Conservation (phyloP, 225 moss, liverwort and hornwort species). For the Polytrichum commune region DNA sequence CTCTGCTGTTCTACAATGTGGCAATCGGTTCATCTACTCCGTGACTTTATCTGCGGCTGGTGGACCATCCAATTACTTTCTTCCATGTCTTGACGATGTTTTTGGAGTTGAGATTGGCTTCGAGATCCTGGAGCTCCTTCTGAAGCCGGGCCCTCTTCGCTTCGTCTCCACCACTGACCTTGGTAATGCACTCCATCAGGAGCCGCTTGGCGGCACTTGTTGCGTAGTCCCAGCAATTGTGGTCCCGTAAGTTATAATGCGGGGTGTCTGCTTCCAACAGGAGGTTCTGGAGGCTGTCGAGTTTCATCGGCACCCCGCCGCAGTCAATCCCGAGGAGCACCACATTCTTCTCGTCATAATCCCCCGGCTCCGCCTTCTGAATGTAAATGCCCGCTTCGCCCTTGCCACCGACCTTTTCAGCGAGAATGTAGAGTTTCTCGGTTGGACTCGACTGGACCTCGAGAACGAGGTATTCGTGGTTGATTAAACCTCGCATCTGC, state of each 20-base stretch:
- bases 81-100: neutral
- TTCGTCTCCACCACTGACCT: neutral
- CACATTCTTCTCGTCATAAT: neutral
- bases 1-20: no score
- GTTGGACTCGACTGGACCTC: neutral
- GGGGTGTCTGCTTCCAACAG: neutral
- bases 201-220: neutral
- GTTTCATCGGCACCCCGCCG: neutral
- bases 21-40: no score
- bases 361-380: neutral
- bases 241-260: conserved; percentile 9
- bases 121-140: neutral
- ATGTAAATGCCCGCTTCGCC: conserved; percentile 1
- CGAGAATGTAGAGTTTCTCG: neutral
- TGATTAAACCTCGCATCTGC: conserved; percentile 2
- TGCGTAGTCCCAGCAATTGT: conserved; percentile 18
- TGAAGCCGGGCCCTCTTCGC: neutral
- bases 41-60: fast-evolving
- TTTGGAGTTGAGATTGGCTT: neutral
- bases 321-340: conserved; percentile 5
- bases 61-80: no score
- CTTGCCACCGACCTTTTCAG: neutral
- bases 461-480: conserved; percentile 13
- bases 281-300: neutral
- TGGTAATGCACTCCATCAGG: neutral